phyloP scores from a whole-genome alignment of 2,329 filamentous ascomycete species.

The Sclerotinia borealis region DNA sequence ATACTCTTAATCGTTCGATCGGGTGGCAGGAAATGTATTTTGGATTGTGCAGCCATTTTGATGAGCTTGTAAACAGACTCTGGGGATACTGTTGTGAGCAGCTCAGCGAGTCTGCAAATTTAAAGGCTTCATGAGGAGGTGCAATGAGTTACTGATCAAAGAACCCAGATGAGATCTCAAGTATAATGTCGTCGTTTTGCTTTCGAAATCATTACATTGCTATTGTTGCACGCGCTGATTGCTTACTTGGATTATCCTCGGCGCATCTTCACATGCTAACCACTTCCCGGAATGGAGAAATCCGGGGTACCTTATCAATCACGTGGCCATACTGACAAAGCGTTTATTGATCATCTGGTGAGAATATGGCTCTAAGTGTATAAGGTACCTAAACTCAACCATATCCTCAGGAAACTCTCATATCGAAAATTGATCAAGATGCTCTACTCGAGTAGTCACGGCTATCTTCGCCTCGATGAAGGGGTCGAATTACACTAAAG shows the following conservation, averaged over 20 bases:
- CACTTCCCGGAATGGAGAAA: conserved; percentile 7
- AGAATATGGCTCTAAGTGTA: too few relatives aligned
- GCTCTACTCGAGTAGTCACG: not conserved
- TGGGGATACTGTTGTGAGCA: conserved; percentile 2
- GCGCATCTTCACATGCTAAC: conserved; percentile 12
- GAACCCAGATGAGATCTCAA: not conserved
- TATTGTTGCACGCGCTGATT: conserved; percentile 4
- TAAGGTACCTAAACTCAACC: too few relatives aligned
- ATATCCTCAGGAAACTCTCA: not conserved
- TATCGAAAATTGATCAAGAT: not conserved
- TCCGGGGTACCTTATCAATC: not conserved
- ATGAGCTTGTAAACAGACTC: not conserved
- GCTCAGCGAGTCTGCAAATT: conserved; percentile 4
- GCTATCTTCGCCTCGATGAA: not conserved
- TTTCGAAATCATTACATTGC: not conserved
- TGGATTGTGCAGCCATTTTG: conserved; percentile 69
- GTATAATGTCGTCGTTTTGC: not conserved
- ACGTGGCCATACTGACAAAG: not conserved
- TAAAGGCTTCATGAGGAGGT: conserved; percentile 4
- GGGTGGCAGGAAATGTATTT: conserved; percentile 61
- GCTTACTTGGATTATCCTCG: not conserved
- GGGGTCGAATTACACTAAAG: not conserved
- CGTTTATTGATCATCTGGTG: not conserved
- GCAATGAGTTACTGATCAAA: not conserved
- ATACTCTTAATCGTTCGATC: conserved; percentile 60